Evolutionary conservation across 768 basidiomycete species (phyloP).

Genomic region (Boletales sp.): DNA sequence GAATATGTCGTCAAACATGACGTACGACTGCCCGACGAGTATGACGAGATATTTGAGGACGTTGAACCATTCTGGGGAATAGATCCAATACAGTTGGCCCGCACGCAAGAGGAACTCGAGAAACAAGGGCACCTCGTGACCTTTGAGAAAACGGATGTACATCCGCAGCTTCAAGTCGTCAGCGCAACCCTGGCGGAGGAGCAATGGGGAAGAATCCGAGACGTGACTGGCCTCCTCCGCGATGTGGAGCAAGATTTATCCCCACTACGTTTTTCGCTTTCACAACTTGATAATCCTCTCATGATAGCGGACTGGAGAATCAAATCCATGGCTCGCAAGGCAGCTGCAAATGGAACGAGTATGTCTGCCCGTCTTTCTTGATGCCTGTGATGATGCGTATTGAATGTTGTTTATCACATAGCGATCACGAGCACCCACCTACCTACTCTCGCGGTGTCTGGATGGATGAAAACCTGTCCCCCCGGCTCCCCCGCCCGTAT

Average conservation of each 20-base stretch:
- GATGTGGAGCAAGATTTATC: conserved; percentile 31
- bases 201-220: background rate
- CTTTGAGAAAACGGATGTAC: conserved; percentile 18
- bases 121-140: conserved; percentile 10
- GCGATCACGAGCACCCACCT: conserved; percentile 29
- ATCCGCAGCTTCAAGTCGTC: conserved; percentile 13
- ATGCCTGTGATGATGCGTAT: background rate
- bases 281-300: conserved; percentile 27
- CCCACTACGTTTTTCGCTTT: conserved; percentile 29
- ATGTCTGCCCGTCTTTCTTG: background rate
- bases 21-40: conserved; percentile 43
- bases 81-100: conserved; percentile 24
- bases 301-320: conserved; percentile 26
- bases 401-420: conserved; percentile 2
- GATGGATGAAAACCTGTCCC: conserved; percentile 21
- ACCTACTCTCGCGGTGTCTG: conserved; percentile 28
- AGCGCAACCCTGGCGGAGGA: conserved; percentile 6
- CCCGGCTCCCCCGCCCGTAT: conserved; percentile 23
- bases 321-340: conserved; percentile 20
- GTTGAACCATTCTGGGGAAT: conserved; percentile 38
- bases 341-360: conserved; percentile 29
- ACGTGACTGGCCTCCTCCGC: conserved; percentile 13
- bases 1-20: conserved; percentile 35
- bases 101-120: conserved; percentile 21
- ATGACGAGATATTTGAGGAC: conserved; percentile 41